Conservation (phyloP, 371 early-diverging fungal genomes). For the Apophysomyces variabilis region DNA sequence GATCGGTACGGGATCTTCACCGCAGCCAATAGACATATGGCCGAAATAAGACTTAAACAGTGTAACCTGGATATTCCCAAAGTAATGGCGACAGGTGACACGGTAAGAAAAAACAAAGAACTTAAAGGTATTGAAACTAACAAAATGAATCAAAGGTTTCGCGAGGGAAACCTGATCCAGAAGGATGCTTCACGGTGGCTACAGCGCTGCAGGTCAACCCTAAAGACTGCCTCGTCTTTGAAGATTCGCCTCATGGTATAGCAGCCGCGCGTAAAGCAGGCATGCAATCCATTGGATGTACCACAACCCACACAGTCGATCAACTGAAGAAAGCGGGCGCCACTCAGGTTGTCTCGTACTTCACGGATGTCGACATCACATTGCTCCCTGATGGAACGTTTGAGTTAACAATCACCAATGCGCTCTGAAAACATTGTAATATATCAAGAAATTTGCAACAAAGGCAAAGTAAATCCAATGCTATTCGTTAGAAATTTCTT, state of each 20-base stretch:
- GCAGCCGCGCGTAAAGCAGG: constrained; percentile 62
- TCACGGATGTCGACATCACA: constrained; percentile 52
- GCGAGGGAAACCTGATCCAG: constrained; percentile 69
- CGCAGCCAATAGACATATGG: constrained; percentile 41
- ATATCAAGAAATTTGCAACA: not conserved
- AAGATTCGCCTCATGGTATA: constrained; percentile 72
- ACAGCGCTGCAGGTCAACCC: constrained; percentile 47
- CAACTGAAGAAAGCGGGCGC: constrained; percentile 66
- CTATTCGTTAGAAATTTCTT: not conserved
- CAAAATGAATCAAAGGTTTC: constrained; percentile 26
- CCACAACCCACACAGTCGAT: constrained; percentile 60
- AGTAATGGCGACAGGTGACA: constrained; percentile 46
- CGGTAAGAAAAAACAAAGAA: constrained; percentile 18
- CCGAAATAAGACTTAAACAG: constrained; percentile 37
- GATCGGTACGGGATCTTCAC: constrained; percentile 45
- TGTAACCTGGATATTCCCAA: constrained; percentile 35
- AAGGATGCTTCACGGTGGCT: constrained; percentile 64
- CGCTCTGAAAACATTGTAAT: constrained; percentile 1
- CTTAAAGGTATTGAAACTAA: no score
- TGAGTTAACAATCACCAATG: constrained; percentile 32
- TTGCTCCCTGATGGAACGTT: constrained; percentile 41
- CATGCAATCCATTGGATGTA: constrained; percentile 61
- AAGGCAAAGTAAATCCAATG: not conserved
- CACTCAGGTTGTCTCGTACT: constrained; percentile 49
- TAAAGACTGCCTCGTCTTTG: constrained; percentile 68